A percentile compares a stretch with the other conserved stretches of the same genome.
These are phyloP conservation scores for Fusarium lateritium DNA, from an alignment of 2,329 filamentous ascomycete genomes.

Conservation along the genomic window DNA sequence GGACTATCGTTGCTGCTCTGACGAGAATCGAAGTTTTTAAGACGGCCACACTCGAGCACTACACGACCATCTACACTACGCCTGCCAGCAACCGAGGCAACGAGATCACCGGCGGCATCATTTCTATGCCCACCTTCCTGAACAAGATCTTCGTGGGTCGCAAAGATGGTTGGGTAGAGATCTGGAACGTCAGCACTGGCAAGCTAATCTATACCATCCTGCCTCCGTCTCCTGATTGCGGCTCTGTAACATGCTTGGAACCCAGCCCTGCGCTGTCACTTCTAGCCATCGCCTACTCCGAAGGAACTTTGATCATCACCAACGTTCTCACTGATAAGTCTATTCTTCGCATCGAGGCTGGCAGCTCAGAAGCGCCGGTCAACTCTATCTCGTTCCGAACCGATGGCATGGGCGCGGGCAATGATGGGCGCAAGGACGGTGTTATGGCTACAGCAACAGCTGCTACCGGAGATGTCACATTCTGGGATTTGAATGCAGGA, in stretches of 20 bases:
- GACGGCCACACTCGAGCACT: constrained; percentile 84
- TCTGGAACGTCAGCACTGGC: constrained; percentile 96
- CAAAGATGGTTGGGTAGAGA: constrained; percentile 90
- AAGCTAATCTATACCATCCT: constrained; percentile 93
- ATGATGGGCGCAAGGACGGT: constrained; percentile 86
- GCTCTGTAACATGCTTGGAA: constrained; percentile 88
- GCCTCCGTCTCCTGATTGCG: constrained; percentile 79
- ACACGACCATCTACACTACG: constrained; percentile 82
- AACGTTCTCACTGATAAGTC: constrained; percentile 85
- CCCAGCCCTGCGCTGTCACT: constrained; percentile 87
- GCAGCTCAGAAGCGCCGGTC: constrained; percentile 75
- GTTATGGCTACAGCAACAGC: constrained; percentile 93
- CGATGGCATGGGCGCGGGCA: constrained; percentile 88
- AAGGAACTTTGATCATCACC: constrained; percentile 83
- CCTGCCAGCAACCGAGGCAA: constrained; percentile 71
- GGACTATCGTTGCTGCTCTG: constrained; percentile 85
- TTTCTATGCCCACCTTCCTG: constrained; percentile 92
- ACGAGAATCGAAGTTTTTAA: constrained; percentile 93
- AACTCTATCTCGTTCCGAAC: constrained; percentile 91
- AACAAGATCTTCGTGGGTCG: constrained; percentile 96
- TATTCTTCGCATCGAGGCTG: constrained; percentile 78
- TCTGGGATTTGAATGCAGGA: constrained; percentile 95
- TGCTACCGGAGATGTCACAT: constrained; percentile 87
- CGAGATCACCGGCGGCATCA: constrained; percentile 82
- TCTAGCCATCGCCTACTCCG: constrained; percentile 88